Base-by-base conservation (phyloP, 2,329 filamentous ascomycete species). In the Neofusicoccum sp. region DNA sequence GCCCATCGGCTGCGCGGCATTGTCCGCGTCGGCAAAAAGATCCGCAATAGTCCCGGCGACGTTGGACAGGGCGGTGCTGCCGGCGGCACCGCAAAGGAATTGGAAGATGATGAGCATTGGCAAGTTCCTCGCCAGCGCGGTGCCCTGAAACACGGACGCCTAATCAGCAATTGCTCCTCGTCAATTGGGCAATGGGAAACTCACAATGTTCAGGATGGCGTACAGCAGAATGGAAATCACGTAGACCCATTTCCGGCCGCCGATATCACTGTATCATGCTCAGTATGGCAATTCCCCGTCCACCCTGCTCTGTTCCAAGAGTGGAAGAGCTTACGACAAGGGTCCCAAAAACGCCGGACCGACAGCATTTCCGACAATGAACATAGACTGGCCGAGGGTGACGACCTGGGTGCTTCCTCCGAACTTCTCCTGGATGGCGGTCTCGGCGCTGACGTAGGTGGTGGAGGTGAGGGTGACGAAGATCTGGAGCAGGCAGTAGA, bases 21-120 rank as follows among this genome's bases (percentile, higher is more conserved):
- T 63, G 52, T 63, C 61, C 7, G 61, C 61, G n/a, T 63, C 61
- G 36, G 61, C 61, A 34, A 63, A 63, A 28, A 63, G 52, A 44
- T 63, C 61, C 9, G 61, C 61, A 52, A 63, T 63, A 52, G 61
- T 63, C 5, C 61, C 61, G 34, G 61, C 61, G 45, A 63, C 61
- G 45, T 63, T 63, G 29, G 61, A 63, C 14, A 63, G 52, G 34
- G 61, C 61, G n/a, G 61, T 63, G 44, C 61, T 63, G 22, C 61
- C 61, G 11, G 61, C 61, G 29, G 61, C 61, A 41, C 61, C 61
- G 45, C 61, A 63, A 28, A 63, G 45, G 45, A 63, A 63, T 59
- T 63, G 61, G 37, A 63, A 63, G 44, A 63, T 50, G 52, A 63
- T 63, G 44, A 63, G 61, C 61, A 63, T 63, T n/a, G 61, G 61